These are phyloP conservation scores for Mycosarcoma maydis DNA, from an alignment of 1,284 basidiomycete species.

Conservation along the genomic window DNA sequence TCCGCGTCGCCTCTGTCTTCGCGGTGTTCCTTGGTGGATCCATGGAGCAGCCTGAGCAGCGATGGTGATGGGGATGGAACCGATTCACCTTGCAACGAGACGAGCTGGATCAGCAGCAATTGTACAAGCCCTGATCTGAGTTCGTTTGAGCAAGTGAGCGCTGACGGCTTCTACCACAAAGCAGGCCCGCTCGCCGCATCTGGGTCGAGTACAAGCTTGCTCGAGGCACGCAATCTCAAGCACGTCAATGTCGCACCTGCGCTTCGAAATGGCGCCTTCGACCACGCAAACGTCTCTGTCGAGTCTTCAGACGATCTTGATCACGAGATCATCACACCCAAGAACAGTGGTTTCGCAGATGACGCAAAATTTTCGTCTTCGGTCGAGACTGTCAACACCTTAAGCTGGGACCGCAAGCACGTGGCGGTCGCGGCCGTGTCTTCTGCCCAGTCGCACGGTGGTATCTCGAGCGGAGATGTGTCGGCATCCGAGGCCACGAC, in stretches of 20 bases:
- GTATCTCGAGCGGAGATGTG: slow-evolving; percentile 30
- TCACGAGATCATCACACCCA: slow-evolving; percentile 32
- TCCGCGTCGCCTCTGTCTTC: slow-evolving; percentile 47
- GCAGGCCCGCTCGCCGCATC: slow-evolving; percentile 4
- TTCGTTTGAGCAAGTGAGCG: slow-evolving; percentile 25
- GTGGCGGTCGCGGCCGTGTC: slow-evolving; percentile 3
- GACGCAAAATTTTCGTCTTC: slow-evolving; percentile 40
- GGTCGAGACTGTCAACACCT: slow-evolving; percentile 36
- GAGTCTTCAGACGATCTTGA: slow-evolving; percentile 1
- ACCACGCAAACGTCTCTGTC: background rate
- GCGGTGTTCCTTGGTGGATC: slow-evolving; percentile 50
- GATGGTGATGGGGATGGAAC: slow-evolving; percentile 46
- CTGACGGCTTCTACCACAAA: slow-evolving; percentile 18
- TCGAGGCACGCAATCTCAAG: slow-evolving; percentile 1
- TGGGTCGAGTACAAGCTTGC: slow-evolving; percentile 6
- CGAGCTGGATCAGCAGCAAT: slow-evolving; percentile 53
- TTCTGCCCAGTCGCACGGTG: slow-evolving; percentile 4
- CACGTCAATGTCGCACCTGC: slow-evolving; percentile 4
- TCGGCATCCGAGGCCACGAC: slow-evolving; percentile 38
- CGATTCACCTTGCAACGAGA: slow-evolving; percentile 46
- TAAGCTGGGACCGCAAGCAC: slow-evolving; percentile 22
- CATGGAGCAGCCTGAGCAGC: slow-evolving; percentile 52
- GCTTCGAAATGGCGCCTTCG: slow-evolving; percentile 3
- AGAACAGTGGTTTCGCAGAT: slow-evolving; percentile 16
- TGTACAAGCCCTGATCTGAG: slow-evolving; percentile 50